phyloP scores from a whole-genome alignment of 352 stramenopile species.

The Pythium angustatum region DNA sequence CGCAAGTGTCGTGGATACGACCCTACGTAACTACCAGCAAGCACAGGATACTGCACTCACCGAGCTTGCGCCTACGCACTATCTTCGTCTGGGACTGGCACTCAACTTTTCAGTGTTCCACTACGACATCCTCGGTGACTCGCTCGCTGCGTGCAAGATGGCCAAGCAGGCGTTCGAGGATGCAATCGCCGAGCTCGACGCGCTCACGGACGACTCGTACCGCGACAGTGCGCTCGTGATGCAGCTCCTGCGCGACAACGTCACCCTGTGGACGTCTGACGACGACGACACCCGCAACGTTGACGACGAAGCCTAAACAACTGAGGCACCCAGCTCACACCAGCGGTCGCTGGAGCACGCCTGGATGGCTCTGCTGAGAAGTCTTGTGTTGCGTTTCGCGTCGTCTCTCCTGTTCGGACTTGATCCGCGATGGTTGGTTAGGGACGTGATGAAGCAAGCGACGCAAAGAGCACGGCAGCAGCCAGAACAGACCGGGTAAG shows the following conservation, averaged over 20 bases:
- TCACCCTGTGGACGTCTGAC: conserved; percentile 34
- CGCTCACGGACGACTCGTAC: conserved; percentile 34
- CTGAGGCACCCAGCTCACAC: too few relatives aligned
- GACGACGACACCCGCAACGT: conserved; percentile 1
- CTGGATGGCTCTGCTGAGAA: too few relatives aligned
- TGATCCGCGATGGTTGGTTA: background rate
- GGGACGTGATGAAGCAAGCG: too few relatives aligned
- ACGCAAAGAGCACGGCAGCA: background rate
- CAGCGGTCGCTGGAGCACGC: too few relatives aligned
- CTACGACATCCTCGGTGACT: conserved; percentile 30
- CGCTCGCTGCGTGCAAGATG: conserved; percentile 24
- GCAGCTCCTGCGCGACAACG: conserved; percentile 39
- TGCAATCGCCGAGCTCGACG: conserved; percentile 33
- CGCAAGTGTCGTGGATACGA: conserved; percentile 2
- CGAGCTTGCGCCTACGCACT: conserved; percentile 30
- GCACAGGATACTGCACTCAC: conserved; percentile 20
- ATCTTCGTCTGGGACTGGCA: conserved; percentile 32
- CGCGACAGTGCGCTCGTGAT: conserved; percentile 36
- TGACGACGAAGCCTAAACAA: background rate
- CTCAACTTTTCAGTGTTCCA: conserved; percentile 41
- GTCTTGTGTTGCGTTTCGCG: too few relatives aligned
- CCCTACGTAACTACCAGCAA: conserved; percentile 26
- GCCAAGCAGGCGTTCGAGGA: conserved; percentile 40
- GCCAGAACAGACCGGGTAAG: too few relatives aligned
- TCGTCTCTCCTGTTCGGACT: background rate